Evolutionary conservation across 495 filamentous ascomycete genomes (phyloP), one percentile per base, ranked within the genome.

Genomic region (Chaetomidium leptoderma): DNA sequence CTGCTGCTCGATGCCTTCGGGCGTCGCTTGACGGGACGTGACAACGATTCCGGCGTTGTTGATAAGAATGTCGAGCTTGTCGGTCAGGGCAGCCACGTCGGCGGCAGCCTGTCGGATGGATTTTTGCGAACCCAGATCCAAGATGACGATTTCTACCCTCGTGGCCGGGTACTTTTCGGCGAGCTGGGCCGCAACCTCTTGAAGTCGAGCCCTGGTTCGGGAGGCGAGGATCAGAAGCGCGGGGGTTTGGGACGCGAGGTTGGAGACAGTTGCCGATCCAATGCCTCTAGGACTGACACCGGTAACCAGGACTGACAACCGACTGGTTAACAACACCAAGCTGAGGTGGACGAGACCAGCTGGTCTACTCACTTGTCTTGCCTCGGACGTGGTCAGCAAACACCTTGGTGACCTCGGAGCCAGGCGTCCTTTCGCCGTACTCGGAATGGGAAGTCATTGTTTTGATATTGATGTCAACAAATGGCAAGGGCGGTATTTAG

Each of bases 1-100:
- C 65, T 86, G 84, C 62, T 80, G 72, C 55, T 83, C 77, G 67
- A 83, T 83, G 14, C 79, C 72, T 40, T 77, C 73, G 52, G 63
- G 72, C 0, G 59, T 74, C 53, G 46, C 69, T 47, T 60, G 65
- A 17, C 67, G 63, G 0, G 69, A 67, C 1, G 72, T 70, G 4
- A 69, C 64, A 44, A 64, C 65, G 33, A 70, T 64, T 17, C 77
- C 79, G 7, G 80, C 81, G 48, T 84, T 85, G 65, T 85, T 85
- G 53, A 83, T 66, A 6, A 85, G 66, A 1, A 78, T 74, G 65
- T 85, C 82, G 0, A 85, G 55, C 32, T 62, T 68, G 37, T 71
- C 66, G n/a, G 74, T 76, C 23, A 78, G 43, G 14, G 57, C 29
- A 6, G 53, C 47, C 6, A 83, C 68, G 21, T 74, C 67, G 9